Evolutionary conservation across 805 yeast genomes (phyloP).

Genomic region (Candida golubevii): DNA sequence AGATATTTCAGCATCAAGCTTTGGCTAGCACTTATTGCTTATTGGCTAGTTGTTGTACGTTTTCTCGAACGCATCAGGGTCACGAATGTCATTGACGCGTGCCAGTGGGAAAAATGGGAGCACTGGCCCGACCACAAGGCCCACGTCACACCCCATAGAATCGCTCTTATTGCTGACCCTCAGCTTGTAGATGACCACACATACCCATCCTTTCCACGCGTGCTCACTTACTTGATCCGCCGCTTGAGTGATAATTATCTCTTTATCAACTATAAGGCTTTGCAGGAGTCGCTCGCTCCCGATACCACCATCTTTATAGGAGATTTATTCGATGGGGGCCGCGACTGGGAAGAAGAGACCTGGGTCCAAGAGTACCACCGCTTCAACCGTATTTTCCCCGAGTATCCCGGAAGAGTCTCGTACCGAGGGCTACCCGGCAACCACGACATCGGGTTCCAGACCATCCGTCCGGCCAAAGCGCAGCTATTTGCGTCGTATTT

Average conservation of each 20-base stretch:
- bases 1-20: neutral
- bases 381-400: conserved; percentile 63
- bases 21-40: conserved; percentile 5
- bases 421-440: conserved; percentile 69
- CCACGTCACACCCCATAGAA: conserved; percentile 38
- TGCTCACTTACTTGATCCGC: conserved; percentile 52
- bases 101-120: conserved; percentile 67
- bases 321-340: conserved; percentile 91
- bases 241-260: conserved; percentile 73
- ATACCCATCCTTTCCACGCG: conserved; percentile 64
- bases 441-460: conserved; percentile 94
- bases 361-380: conserved; percentile 73
- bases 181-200: conserved; percentile 88
- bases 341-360: conserved; percentile 67
- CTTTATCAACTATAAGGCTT: conserved; percentile 63
- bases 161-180: conserved; percentile 81
- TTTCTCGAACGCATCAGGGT: conserved; percentile 31
- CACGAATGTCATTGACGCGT: conserved; percentile 20
- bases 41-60: conserved; percentile 29
- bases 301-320: conserved; percentile 79
- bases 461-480: conserved; percentile 52
- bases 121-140: conserved; percentile 37
- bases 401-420: conserved; percentile 39
- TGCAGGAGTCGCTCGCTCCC: conserved; percentile 61
- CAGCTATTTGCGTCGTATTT: conserved; percentile 66